Base-by-base conservation (phyloP, 768 basidiomycete species). In the Pisolithus albus region DNA sequence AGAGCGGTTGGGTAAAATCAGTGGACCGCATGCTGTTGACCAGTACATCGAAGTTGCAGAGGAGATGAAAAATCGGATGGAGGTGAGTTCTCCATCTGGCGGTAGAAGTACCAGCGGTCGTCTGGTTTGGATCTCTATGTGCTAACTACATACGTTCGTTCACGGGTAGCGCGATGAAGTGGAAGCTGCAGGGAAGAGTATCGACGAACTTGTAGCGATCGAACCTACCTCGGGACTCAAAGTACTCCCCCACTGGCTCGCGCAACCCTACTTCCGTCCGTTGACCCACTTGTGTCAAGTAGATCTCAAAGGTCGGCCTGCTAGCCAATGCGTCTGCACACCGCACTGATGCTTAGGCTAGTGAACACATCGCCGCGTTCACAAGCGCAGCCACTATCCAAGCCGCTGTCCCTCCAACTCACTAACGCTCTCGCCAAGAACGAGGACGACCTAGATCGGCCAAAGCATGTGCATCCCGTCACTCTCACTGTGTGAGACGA, bases 201-300 rank as follows among this genome's bases (percentile, higher is more conserved):
- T 67, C 15, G 68, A 72, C 47, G 73, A 73, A 32, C 54, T 79
- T 21, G 61, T 77, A 36, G 64, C 54, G 18, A 47, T 74, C 2
- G 79, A 84, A 24, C 63, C 71, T 4, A 60, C 56, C 43, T 80
- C 77, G 0, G 80, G 81, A 6, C 64, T 84, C 39, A 73, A 73
- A 39, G 55, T 73, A 0, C 67, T 88, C 6, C 87, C 86, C 0
- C 77, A 81, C 58, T 89, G 85, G 80, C 72, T 84, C 19, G 77
- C 79, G 11, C 88, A 91, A 61, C 87, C 88, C 1, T 82, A 86
- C 58, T 75, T 86, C 55, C 64, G 64, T 15, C 46, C 46, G 18
- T 36, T 47, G 32, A 36, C 15, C 1, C 16, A 51, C 36, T n/a
- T 11, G 6, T 39, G 10, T 36, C 38, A 30, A 8, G 30, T 32